Conservation (phyloP, 108 stramenopile genomes). For the Parmales sp. region DNA sequence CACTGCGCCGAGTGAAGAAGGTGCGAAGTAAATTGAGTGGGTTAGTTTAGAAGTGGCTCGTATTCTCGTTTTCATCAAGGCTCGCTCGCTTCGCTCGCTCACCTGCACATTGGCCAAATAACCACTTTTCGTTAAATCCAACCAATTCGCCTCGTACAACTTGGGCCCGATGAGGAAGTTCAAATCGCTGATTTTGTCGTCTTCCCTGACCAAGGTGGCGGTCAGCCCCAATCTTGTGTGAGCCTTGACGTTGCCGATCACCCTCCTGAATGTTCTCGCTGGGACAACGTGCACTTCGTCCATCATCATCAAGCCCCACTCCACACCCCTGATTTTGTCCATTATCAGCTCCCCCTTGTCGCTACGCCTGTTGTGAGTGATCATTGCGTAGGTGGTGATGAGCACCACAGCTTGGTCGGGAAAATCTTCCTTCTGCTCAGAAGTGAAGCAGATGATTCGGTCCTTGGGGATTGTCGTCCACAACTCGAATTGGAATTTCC, state of each 20-base stretch:
- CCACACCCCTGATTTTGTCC: constrained; percentile 71
- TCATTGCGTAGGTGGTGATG: constrained; percentile 96
- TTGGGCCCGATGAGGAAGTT: constrained; percentile 99
- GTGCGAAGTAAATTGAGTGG: too few species aligned
- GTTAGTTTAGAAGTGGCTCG: too few species aligned
- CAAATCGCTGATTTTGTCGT: constrained; percentile 90
- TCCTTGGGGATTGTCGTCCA: constrained; percentile 84
- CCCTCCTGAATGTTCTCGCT: constrained; percentile 85
- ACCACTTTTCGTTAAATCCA: constrained; percentile 94
- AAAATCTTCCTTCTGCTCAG: constrained; percentile 79
- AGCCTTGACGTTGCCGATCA: constrained; percentile 82
- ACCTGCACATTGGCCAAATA: constrained; percentile 90
- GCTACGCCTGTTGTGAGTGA: constrained; percentile 73
- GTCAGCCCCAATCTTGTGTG: constrained; percentile 96
- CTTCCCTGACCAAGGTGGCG: constrained; percentile 96
- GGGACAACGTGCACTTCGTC: constrained; percentile 96
- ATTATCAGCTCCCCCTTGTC: constrained; percentile 76
- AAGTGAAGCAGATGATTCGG: constrained; percentile 80
- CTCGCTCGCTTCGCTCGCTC: too few species aligned
- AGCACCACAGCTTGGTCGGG: constrained; percentile 81
- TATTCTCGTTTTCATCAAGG: too few species aligned
- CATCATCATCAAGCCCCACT: constrained; percentile 97
- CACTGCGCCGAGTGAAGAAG: constrained; percentile 49
- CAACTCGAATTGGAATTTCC: constrained; percentile 89
- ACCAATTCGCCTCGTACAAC: constrained; percentile 99